phyloP scores from a whole-genome alignment of 352 stramenopile species.

The Globisporangium alternatum region DNA sequence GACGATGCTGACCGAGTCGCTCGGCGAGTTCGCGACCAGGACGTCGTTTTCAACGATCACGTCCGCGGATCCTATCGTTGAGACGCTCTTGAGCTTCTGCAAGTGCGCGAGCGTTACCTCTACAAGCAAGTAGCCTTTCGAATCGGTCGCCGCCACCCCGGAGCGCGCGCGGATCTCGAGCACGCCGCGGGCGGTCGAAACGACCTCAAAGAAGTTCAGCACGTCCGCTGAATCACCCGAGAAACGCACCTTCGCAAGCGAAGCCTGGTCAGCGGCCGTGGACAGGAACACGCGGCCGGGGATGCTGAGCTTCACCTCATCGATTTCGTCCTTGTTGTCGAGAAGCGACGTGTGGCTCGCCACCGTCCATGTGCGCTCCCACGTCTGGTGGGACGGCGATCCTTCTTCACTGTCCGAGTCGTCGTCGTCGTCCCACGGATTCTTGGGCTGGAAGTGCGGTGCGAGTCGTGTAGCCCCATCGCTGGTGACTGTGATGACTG shows the following conservation, averaged over 20 bases:
- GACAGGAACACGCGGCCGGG: slow-evolving; percentile 58
- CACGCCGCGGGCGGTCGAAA: not conserved
- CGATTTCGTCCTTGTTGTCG: slow-evolving; percentile 22
- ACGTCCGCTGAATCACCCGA: slow-evolving; percentile 11
- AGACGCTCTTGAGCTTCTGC: slow-evolving; percentile 1
- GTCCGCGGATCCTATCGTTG: slow-evolving; percentile 1
- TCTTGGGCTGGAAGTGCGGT: not conserved
- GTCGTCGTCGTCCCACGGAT: too few species aligned
- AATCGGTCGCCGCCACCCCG: not conserved
- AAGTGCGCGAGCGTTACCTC: slow-evolving; percentile 7
- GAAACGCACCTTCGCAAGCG: slow-evolving; percentile 10
- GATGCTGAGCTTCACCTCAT: slow-evolving; percentile 48
- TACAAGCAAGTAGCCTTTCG: slow-evolving; percentile 8
- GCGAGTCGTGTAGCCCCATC: not conserved
- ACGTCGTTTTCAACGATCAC: slow-evolving; percentile 10
- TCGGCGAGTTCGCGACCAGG: slow-evolving; percentile 1
- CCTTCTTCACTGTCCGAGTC: not conserved
- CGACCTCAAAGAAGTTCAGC: slow-evolving; percentile 13
- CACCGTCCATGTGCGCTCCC: slow-evolving; percentile 41
- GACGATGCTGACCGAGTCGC: slow-evolving; percentile 1
- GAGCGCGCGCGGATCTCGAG: slow-evolving; percentile 9
- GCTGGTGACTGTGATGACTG: not conserved
- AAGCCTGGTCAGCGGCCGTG: slow-evolving; percentile 18
- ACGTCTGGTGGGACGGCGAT: slow-evolving; percentile 27
- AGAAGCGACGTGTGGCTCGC: slow-evolving; percentile 20